Percentiles rank a stretch among this genome's conserved stretches.
Conservation (phyloP, 2,329 filamentous ascomycete genomes). For the Zasmidium citrigriseum region DNA sequence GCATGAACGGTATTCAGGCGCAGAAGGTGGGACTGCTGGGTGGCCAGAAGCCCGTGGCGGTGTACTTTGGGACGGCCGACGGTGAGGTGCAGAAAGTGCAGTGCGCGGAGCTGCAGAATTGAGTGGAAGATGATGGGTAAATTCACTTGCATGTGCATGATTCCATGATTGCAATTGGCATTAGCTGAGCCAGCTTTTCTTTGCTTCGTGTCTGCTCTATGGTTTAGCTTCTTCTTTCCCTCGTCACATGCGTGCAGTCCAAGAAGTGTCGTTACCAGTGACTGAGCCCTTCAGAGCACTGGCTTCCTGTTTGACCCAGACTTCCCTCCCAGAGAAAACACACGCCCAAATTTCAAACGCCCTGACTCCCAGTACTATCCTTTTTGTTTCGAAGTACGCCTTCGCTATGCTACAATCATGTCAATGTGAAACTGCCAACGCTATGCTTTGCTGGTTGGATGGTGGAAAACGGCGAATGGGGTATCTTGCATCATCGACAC, state of each 20-base stretch:
- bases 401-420: conserved; percentile 19
- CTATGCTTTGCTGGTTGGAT: conserved; percentile 20
- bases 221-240: conserved; percentile 4
- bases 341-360: conserved; percentile 11
- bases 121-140: not conserved
- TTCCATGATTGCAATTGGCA: conserved; percentile 3
- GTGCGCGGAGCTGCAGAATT: conserved; percentile 12
- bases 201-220: not conserved
- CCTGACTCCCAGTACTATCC: conserved; percentile 3
- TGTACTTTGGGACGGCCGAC: conserved; percentile 88
- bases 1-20: conserved; percentile 73
- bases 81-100: conserved; percentile 43
- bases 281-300: conserved; percentile 30
- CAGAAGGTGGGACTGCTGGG: conserved; percentile 60
- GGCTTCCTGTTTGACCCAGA: conserved; percentile 11
- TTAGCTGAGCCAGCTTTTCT: not conserved
- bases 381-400: conserved; percentile 10
- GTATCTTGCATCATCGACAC: conserved; percentile 15
- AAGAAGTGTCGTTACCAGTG: conserved; percentile 18
- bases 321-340: conserved; percentile 3
- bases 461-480: conserved; percentile 10
- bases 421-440: conserved; percentile 7
- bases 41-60: conserved; percentile 87
- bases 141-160: not conserved
- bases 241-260: conserved; percentile 5